phyloP scores from a whole-genome alignment of 352 stramenopile species.

The Phytophthora ohioensis region DNA sequence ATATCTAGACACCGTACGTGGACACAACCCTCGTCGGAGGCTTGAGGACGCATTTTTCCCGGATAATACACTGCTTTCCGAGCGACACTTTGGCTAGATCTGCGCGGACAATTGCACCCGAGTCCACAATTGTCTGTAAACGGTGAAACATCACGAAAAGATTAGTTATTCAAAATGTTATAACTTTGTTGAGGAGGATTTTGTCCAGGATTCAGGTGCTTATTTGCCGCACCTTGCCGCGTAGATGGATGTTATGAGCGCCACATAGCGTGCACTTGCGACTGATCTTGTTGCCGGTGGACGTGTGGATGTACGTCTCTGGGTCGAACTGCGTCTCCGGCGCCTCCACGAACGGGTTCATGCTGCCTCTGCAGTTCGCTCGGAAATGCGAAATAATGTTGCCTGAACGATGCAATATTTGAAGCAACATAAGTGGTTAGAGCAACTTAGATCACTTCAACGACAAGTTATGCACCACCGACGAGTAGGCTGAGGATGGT shows the following conservation, averaged over 20 bases:
- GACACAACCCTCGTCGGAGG: constrained; percentile 68
- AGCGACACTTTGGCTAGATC: constrained; percentile 88
- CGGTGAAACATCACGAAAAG: not conserved
- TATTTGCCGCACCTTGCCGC: constrained; percentile 57
- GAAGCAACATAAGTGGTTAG: not conserved
- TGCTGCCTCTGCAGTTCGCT: constrained; percentile 13
- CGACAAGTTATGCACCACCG: too few species aligned
- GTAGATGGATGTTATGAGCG: constrained; percentile 79
- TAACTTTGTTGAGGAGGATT: not conserved
- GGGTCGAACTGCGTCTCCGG: constrained; percentile 59
- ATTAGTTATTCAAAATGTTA: not conserved
- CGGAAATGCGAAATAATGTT: constrained; percentile 2
- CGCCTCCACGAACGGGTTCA: constrained; percentile 71
- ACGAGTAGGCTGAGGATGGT: too few species aligned
- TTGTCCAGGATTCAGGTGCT: not conserved
- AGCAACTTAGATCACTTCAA: not conserved
- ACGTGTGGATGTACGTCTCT: constrained; percentile 73
- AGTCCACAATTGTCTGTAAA: constrained; percentile 74
- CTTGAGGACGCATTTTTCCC: constrained; percentile 75
- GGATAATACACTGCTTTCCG: constrained; percentile 84
- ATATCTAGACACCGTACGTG: constrained; percentile 47
- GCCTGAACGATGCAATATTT: constrained; percentile 1
- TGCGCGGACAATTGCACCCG: constrained; percentile 75
- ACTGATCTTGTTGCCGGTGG: constrained; percentile 79
- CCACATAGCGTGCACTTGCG: constrained; percentile 68